Base-by-base conservation (phyloP, 202 grass and related monocot species). In the Hordeum pubiflorum region DNA sequence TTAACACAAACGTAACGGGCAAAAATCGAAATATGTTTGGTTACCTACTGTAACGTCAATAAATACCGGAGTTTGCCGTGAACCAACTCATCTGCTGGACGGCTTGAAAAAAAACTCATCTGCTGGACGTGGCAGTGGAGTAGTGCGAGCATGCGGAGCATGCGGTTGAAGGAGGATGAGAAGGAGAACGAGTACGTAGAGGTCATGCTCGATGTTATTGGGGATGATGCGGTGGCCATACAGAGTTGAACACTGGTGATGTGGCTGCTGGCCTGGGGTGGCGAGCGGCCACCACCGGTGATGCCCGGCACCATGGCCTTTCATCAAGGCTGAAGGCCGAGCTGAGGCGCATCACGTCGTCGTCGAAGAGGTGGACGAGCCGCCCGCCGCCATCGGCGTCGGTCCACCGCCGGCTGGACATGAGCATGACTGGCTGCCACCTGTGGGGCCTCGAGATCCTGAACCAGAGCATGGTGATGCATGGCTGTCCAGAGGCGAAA, bases 401-500 rank as follows among this genome's bases (percentile, higher is more conserved):
- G 43, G 43, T 46, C 43, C 20, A 54, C 4, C 60, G 20, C 13
- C 69, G 84, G 78, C 89, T 98, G 5, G 80, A 93, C 44, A 21
- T 87, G 68, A 98, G 76, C 86, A 91, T 88, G 82, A 93, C 88
- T 3, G 84, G 77, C 36, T 88, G 2, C 69, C 85, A 0, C 40
- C 81, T 90, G 9, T 24, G 90, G 63, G 90, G 96, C 4, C 87
- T 98, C 31, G 78, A 98, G 69, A 91, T 98, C 79, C 86, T 98
- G 14, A 89, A 91, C 41, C 76, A 91, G 55, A 86, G 82, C 17
- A 84, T 74, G 20, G 87, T 87, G n/a, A 90, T 75, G n/a, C 43
- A 93, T 52, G 92, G 90, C 5, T 98, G 90, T 90, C 48, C 89
- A 9, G 87, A 93, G 76, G 92, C 83, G 89, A 95, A 75, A 92